Conservation (phyloP, 352 stramenopile species). For the Lagenidium giganteum region DNA sequence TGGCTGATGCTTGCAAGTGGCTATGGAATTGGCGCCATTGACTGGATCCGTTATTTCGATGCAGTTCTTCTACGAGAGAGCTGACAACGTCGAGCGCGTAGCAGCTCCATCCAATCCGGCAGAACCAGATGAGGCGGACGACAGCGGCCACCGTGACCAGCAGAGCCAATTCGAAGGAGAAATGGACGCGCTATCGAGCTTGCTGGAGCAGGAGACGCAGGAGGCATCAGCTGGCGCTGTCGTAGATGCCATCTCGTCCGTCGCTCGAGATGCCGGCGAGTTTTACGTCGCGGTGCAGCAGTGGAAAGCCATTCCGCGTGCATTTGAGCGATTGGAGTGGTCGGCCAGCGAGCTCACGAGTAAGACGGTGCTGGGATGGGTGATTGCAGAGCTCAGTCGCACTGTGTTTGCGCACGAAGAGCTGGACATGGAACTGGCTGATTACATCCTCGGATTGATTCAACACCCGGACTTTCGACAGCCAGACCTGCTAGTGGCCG, state of each 20-base stretch:
- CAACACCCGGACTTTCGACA: constrained; percentile 69
- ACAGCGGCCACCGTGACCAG: too few relatives aligned
- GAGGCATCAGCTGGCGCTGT: too few relatives aligned
- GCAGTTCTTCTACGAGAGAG: too few relatives aligned
- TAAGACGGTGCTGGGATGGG: constrained; percentile 28
- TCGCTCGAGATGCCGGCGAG: constrained; percentile 18
- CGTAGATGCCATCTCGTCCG: constrained; percentile 15
- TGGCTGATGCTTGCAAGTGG: too few relatives aligned
- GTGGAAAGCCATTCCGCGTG: constrained; percentile 45
- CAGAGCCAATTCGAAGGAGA: too few relatives aligned
- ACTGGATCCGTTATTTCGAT: too few relatives aligned
- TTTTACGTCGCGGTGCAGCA: constrained; percentile 39
- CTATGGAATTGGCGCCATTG: too few relatives aligned
- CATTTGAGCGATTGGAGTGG: constrained; percentile 31
- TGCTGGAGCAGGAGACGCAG: not conserved
- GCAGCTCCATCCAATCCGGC: too few relatives aligned
- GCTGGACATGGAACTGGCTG: constrained; percentile 53
- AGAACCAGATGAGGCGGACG: too few relatives aligned
- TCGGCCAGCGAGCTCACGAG: constrained; percentile 6
- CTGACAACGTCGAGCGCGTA: too few relatives aligned
- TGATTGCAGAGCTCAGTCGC: constrained; percentile 38
- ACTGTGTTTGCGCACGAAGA: constrained; percentile 21
- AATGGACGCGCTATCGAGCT: too few relatives aligned
- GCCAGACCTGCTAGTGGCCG: constrained; percentile 50
- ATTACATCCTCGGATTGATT: constrained; percentile 59